Evolutionary conservation across 352 stramenopile genomes (phyloP), one percentile per base, ranked within the genome.

Genomic region (Peronospora farinosa): DNA sequence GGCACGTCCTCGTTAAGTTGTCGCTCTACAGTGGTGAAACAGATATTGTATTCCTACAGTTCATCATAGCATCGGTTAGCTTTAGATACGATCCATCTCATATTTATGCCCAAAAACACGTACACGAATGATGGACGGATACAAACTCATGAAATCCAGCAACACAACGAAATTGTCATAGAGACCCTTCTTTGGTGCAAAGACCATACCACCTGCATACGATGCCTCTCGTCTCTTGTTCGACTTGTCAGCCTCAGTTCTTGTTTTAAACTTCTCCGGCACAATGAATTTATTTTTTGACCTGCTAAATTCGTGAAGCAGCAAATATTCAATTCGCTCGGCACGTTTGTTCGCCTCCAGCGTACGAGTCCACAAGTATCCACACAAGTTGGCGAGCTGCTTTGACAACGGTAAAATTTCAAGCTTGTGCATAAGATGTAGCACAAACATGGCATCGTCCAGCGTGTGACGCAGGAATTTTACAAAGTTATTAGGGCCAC

Each of bases 111-210:
- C 32, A 37, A 48, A 27, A 28, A 41, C 28, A 76, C 70, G 36
- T 69, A 83, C 74, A 15, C 83, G 77, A 54, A 99, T 99, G 59
- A 99, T 98, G 17, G 92, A 98, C 13, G 97, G 97, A 69, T 99
- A 99, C 55, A 99, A 80, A 83, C 91, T 98, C 81, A 98, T 99
- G 74, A 99, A 99, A 88, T 99, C 97, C 33, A 99, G 68, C 39
- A 99, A 72, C 44, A 99, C 84, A 50, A 99, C 98, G 67, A 98
- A 99, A 43, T 97, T 98, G 78, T 99, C 97, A 74, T 99, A 99
- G 1, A 99, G 74, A 23, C 97, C 97, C 61, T 97, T 98, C 78
- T 99, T 99, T 2, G 97, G 97, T 38, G 98, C 97, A 63, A 99
- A 92, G 28, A 99, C 97, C 65, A 99, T 93, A 65, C 97, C 97